Conservation (phyloP, 2,329 filamentous ascomycete genomes). For the Alternaria arborescens region DNA sequence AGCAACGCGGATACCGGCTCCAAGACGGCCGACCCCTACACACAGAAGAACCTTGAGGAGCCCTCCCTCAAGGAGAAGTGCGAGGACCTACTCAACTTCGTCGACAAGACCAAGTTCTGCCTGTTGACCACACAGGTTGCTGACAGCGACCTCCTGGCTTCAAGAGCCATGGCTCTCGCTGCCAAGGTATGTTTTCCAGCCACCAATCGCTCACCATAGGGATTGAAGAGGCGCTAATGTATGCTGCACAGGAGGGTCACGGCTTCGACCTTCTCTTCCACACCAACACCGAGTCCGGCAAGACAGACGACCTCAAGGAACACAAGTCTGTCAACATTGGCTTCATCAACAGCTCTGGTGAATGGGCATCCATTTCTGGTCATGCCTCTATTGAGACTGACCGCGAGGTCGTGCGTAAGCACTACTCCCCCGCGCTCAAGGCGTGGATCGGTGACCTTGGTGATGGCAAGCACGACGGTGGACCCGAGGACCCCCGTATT, state of each 20-base stretch:
- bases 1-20: conserved; percentile 52
- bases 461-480: conserved; percentile 83
- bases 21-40: conserved; percentile 77
- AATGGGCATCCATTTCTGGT: conserved; percentile 90
- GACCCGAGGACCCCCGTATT: conserved; percentile 81
- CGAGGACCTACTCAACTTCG: conserved; percentile 75
- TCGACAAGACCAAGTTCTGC: conserved; percentile 78
- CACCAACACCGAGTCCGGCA: conserved; percentile 89
- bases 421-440: conserved; percentile 75
- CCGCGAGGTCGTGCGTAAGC: conserved; percentile 70
- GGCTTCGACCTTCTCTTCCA: conserved; percentile 88
- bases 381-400: conserved; percentile 74
- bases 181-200: conserved; percentile 66
- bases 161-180: conserved; percentile 86
- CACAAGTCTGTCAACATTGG: conserved; percentile 82
- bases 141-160: conserved; percentile 72
- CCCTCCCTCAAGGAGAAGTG: conserved; percentile 76
- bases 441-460: conserved; percentile 84
- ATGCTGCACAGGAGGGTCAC: conserved; percentile 69
- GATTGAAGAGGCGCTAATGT: background rate
- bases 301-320: conserved; percentile 79
- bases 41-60: conserved; percentile 77
- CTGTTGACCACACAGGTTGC: conserved; percentile 85
- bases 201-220: background rate
- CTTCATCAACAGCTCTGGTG: conserved; percentile 77